Base-by-base conservation (phyloP, 2,329 filamentous ascomycete genomes). In the Alternaria triticimaculans region DNA sequence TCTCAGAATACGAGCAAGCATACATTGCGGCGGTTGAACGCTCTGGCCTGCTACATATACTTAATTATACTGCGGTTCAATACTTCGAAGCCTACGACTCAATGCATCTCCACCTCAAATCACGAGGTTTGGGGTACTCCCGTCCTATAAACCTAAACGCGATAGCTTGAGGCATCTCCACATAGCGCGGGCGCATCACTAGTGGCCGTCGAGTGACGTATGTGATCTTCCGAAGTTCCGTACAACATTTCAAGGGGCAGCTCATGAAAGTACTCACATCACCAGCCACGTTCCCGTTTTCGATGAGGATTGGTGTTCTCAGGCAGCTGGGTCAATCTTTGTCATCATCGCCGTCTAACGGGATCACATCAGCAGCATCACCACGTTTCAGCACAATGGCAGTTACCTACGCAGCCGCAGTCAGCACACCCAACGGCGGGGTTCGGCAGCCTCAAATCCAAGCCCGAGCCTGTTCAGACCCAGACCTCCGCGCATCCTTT, bases 181-280 rank as follows among this genome's bases (percentile, higher is more conserved):
- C 62, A 66, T 64, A n/a, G 59, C 54, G 64, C 49, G 55, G 53
- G 53, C 28, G 55, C 58, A 49, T 21, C 53, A 50, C 62, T 72
- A 72, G 71, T 53, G 65, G 44, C 66, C 60, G 62, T 65, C 55
- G 50, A 58, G 60, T 72, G 70, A 72, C 70, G 69, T 71, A 71
- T 60, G 53, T 41, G 58, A 67, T 64, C 50, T 62, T 59, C 55
- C 57, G 54, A 60, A 50, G 30, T 54, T 64, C 62, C 67, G 63
- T 58, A 58, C 26, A n/a, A 28, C 20, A 37, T 18, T 33, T 28
- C 30, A 57, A 46, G 33, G 41, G 53, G 23, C 43, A 26, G 49
- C n/a, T 26, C 23, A 20, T 46, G 28, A 44, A 43, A 33, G 30
- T 21, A 25, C 14, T 6, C 26, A 44, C 46, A 53, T 28, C 21